Conservation (phyloP, 2,329 filamentous ascomycete genomes). For the Fusarium lyarnte region DNA sequence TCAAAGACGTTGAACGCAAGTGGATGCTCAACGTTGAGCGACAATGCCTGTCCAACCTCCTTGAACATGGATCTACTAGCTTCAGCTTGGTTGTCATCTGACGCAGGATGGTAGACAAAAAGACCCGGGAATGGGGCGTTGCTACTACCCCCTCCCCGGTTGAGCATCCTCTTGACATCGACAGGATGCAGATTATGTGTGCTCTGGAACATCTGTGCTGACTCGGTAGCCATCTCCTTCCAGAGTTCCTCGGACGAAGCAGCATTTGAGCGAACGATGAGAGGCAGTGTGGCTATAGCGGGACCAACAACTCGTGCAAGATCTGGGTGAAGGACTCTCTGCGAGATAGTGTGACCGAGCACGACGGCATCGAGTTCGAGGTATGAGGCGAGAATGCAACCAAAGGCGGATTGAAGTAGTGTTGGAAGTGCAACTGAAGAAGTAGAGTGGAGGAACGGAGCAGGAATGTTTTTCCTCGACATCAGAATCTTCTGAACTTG, state of each 20-base stretch:
- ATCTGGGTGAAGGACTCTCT: slow-evolving; percentile 5
- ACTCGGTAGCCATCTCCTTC: slow-evolving; percentile 5
- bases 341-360: slow-evolving; percentile 11
- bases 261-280: slow-evolving; percentile 2
- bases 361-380: slow-evolving; percentile 3
- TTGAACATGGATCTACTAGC: neutral
- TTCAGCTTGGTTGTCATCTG: neutral
- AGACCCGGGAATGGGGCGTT: slow-evolving; percentile 13
- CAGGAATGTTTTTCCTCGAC: neutral
- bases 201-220: neutral
- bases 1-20: slow-evolving; percentile 22
- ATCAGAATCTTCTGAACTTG: neutral
- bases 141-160: neutral
- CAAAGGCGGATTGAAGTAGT: slow-evolving; percentile 15
- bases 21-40: slow-evolving; percentile 22
- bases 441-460: neutral
- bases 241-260: neutral
- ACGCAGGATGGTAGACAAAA: slow-evolving; percentile 20
- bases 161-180: slow-evolving; percentile 24
- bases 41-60: slow-evolving; percentile 14
- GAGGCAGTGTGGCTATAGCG: slow-evolving; percentile 15
- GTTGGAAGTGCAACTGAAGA: neutral
- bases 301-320: slow-evolving; percentile 3
- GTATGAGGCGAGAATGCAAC: slow-evolving; percentile 9
- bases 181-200: slow-evolving; percentile 13